Percentiles rank a stretch among this genome's conserved stretches.
phyloP scores from a whole-genome alignment of 2,329 filamentous ascomycete genomes.

The Penicillium brevicompactum region DNA sequence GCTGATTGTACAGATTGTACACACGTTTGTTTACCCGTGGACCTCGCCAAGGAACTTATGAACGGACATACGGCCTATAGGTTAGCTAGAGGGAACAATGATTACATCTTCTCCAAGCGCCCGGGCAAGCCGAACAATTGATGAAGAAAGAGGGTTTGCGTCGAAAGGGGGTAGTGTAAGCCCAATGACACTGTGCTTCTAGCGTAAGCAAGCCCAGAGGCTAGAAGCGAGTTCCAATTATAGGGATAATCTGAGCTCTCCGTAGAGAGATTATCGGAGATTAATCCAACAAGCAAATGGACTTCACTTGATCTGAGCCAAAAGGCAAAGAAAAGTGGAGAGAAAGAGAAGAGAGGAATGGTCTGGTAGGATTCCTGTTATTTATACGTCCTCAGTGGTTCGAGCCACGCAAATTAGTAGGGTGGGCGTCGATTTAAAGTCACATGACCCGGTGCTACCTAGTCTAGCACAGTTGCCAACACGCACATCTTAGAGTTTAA shows the following conservation, averaged over 20 bases:
- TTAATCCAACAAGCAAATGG: background rate
- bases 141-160: conserved; percentile 62
- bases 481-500: too few species aligned
- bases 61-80: too few species aligned
- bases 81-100: background rate
- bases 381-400: background rate
- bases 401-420: too few species aligned
- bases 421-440: too few species aligned
- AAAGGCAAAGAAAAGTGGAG: background rate
- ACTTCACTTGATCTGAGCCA: background rate
- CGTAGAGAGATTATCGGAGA: background rate
- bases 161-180: conserved; percentile 61
- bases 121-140: conserved; percentile 54
- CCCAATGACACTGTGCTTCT: background rate
- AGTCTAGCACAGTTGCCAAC: too few species aligned
- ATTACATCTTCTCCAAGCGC: conserved; percentile 31
- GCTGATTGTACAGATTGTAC: too few species aligned
- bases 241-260: background rate
- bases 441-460: too few species aligned
- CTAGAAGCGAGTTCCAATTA: background rate
- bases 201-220: background rate
- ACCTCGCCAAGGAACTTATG: too few species aligned
- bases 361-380: background rate
- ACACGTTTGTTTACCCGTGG: too few species aligned
- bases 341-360: background rate